Conservation (phyloP, 2,329 filamentous ascomycete genomes). For the Cercospora canescens region DNA sequence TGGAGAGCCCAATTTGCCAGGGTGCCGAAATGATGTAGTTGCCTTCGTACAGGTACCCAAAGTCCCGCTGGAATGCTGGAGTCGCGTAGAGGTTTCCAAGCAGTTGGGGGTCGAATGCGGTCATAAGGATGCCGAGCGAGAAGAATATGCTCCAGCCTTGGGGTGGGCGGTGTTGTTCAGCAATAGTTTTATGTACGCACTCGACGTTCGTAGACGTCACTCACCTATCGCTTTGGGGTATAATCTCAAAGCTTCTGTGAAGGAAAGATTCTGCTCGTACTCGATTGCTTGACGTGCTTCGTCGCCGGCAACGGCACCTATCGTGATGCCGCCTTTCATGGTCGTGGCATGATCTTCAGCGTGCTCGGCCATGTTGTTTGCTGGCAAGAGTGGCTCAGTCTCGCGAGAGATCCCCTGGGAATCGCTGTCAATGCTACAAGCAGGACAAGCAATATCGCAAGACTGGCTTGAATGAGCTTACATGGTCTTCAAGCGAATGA, state of each 20-base stretch:
- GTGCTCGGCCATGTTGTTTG: neutral
- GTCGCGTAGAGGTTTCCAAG: conserved; percentile 63
- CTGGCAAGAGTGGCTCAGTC: neutral
- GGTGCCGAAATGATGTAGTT: conserved; percentile 39
- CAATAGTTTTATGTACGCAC: neutral
- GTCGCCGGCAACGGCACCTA: conserved; percentile 32
- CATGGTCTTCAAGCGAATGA: neutral
- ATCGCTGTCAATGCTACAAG: neutral
- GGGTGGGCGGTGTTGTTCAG: neutral
- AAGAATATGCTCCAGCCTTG: conserved; percentile 58
- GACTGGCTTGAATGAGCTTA: neutral
- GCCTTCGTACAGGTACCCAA: conserved; percentile 53
- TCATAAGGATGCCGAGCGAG: conserved; percentile 61
- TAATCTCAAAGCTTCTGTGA: conserved; percentile 40
- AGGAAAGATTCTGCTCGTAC: conserved; percentile 30
- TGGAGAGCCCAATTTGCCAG: conserved; percentile 43
- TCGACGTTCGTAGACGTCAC: neutral
- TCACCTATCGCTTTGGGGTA: conserved; percentile 46
- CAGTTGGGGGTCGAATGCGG: conserved; percentile 63
- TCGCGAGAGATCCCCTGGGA: neutral
- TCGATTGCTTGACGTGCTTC: conserved; percentile 28
- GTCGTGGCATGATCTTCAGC: neutral
- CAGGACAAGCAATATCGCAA: neutral
- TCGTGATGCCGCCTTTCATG: conserved; percentile 28
- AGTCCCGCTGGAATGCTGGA: conserved; percentile 58